These are phyloP conservation scores for Mycena rosella DNA, from an alignment of 768 basidiomycete genomes.

Conservation along the genomic window DNA sequence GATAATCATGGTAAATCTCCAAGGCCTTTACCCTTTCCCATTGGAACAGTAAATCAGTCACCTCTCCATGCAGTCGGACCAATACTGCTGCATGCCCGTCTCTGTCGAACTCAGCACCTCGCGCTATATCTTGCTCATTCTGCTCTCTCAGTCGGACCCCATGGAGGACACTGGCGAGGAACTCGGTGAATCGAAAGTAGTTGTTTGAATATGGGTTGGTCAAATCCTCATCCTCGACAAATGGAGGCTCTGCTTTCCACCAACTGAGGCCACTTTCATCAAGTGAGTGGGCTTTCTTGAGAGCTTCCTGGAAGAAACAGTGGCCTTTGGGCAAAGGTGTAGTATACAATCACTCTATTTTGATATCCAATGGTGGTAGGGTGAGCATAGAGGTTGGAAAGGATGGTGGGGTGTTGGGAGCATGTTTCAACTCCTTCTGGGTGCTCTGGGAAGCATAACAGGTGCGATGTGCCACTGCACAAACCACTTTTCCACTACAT, in stretches of 20 bases:
- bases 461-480: too few species aligned
- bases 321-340: not conserved
- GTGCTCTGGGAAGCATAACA: too few species aligned
- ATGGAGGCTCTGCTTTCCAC: conserved; percentile 8
- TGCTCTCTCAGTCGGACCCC: not conserved
- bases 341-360: too few species aligned
- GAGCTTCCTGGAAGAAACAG: not conserved
- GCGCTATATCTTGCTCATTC: not conserved
- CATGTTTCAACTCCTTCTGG: too few species aligned
- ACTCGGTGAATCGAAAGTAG: not conserved
- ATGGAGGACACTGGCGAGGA: not conserved
- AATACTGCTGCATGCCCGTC: not conserved
- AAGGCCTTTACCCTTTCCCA: not conserved
- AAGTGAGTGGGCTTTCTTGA: not conserved
- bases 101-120: not conserved
- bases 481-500: too few species aligned
- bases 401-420: too few species aligned
- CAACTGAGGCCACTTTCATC: not conserved
- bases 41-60: not conserved
- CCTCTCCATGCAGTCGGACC: not conserved
- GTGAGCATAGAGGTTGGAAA: too few species aligned
- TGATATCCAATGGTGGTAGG: too few species aligned
- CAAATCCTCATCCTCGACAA: not conserved
- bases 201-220: not conserved
- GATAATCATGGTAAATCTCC: not conserved